These are phyloP conservation scores for Gaertneriomyces semiglobifer DNA, from an alignment of 192 early-diverging fungal genomes.

Conservation along the genomic window DNA sequence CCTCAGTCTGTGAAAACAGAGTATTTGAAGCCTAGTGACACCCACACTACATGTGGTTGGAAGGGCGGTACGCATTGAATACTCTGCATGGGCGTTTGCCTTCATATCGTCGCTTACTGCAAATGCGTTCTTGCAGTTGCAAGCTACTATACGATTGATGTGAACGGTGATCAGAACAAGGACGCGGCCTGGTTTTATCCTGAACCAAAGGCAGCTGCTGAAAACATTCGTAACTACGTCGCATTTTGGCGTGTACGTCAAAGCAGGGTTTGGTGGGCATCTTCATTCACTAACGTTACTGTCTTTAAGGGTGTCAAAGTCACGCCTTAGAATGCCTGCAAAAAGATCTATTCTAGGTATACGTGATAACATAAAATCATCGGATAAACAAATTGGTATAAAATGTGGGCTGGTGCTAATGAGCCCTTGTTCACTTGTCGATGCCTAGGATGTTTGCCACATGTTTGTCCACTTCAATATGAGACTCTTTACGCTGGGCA, in stretches of 20 bases:
- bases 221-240: slow-evolving; percentile 42
- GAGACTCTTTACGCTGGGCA: too few species aligned
- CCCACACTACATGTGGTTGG: slow-evolving; percentile 43
- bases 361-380: too few species aligned
- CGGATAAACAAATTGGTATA: too few species aligned
- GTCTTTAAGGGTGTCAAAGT: too few species aligned
- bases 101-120: not conserved
- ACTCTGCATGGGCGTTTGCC: not conserved
- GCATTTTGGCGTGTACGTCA: slow-evolving; percentile 41
- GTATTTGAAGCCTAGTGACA: slow-evolving; percentile 37
- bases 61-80: slow-evolving; percentile 35
- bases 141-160: slow-evolving; percentile 40
- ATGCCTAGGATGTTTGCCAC: too few species aligned
- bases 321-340: too few species aligned
- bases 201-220: slow-evolving; percentile 44
- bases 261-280: too few species aligned
- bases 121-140: slow-evolving; percentile 1
- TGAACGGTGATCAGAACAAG: slow-evolving; percentile 45
- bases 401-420: too few species aligned
- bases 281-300: too few species aligned
- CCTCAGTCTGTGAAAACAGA: slow-evolving; percentile 34
- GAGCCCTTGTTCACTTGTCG: too few species aligned
- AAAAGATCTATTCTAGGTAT: too few species aligned
- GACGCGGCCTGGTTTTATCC: slow-evolving; percentile 52
- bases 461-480: too few species aligned